Base-by-base conservation (phyloP, 2,329 filamentous ascomycete species). In the Septoria linicola region DNA sequence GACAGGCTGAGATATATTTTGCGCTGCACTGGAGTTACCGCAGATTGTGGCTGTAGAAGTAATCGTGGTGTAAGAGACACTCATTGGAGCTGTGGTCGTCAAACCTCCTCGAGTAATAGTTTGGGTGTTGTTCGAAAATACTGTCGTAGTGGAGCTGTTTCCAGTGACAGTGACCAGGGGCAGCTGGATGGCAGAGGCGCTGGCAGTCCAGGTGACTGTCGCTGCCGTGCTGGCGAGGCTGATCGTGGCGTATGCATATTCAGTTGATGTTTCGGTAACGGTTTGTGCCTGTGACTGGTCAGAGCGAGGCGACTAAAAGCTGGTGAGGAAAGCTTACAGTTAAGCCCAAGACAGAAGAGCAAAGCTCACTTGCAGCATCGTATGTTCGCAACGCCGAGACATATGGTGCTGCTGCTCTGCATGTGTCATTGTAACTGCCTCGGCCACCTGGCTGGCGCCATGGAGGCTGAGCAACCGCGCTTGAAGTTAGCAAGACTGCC, bases 301-400 rank as follows among this genome's bases (percentile, higher is more conserved):
- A 41, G 8, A 7, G 17, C 8, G n/a, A 19, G 30, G 10, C 21
- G 8, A 23, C 8, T 14, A 14, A 7, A 10, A 4, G 10, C 3
- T 27, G 1, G 4, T 23, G 8, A 2, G 10, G 10, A 6, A 10
- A 5, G 20, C 36, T 39, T 21, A 39, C 44, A 10, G 44, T 40
- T 8, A 47, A 17, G 20, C 44, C 35, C 32, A 47, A 21, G 19
- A 47, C 44, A 19, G 44, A 47, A 13, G 44, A 47, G 17, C 44
- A 47, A 34, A 47, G 23, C 14, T 34, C 39, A 34, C 44, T 47
- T 31, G 44, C 44, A 37, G 44, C 44, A 25, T 47, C 23, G 34
- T 39, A 47, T 14, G 19, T 31, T n/a, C 23, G 44, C 14, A 47
- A 40, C 16, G 44, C 44, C 31, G 44, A 47, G 23, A 47, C 35